A percentile compares a stretch with the other conserved stretches of the same genome.
phyloP scores from a whole-genome alignment of 179 eudicot genomes.

The Beta corolliflora region DNA sequence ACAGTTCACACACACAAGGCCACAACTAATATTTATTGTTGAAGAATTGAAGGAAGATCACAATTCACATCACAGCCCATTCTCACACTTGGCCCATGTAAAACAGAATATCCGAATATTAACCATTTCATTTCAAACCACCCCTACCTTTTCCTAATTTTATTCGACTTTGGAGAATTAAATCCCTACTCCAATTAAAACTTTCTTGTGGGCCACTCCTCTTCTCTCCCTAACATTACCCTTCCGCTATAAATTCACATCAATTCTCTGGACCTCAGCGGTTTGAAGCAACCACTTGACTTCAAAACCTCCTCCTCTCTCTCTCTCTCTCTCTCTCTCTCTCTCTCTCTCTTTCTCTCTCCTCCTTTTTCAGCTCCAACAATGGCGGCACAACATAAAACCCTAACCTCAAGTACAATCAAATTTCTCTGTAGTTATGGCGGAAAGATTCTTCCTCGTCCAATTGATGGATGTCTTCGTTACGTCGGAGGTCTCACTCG shows the following conservation, averaged over 20 bases:
- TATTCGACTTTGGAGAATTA: too few relatives aligned
- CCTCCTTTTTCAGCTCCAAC: too few relatives aligned
- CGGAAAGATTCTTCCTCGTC: slow-evolving; percentile 85
- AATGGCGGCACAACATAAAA: slow-evolving; percentile 17
- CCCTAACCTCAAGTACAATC: slow-evolving; percentile 12
- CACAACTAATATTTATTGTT: too few relatives aligned
- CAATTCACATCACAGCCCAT: slow-evolving; percentile 10
- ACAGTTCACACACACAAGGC: too few relatives aligned
- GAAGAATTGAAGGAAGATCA: too few relatives aligned
- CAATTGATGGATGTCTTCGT: slow-evolving; percentile 81
- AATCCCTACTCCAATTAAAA: background rate
- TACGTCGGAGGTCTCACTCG: slow-evolving; percentile 89
- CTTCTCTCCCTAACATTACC: background rate
- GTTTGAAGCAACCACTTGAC: slow-evolving; percentile 34
- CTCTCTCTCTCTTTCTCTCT: too few relatives aligned
- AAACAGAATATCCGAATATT: slow-evolving; percentile 24
- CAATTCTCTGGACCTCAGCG: slow-evolving; percentile 18
- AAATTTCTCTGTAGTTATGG: slow-evolving; percentile 89
- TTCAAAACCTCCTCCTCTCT: slow-evolving; percentile 17
- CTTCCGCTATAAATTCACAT: slow-evolving; percentile 29
- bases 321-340: too few relatives aligned
- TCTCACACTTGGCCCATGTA: background rate
- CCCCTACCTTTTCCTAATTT: too few relatives aligned
- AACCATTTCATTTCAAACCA: background rate
- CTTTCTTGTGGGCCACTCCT: slow-evolving; percentile 20